A percentile compares a stretch with the other conserved stretches of the same genome.
These are phyloP conservation scores for Mrakia blollopis DNA, from an alignment of 768 basidiomycete species.

Conservation along the genomic window DNA sequence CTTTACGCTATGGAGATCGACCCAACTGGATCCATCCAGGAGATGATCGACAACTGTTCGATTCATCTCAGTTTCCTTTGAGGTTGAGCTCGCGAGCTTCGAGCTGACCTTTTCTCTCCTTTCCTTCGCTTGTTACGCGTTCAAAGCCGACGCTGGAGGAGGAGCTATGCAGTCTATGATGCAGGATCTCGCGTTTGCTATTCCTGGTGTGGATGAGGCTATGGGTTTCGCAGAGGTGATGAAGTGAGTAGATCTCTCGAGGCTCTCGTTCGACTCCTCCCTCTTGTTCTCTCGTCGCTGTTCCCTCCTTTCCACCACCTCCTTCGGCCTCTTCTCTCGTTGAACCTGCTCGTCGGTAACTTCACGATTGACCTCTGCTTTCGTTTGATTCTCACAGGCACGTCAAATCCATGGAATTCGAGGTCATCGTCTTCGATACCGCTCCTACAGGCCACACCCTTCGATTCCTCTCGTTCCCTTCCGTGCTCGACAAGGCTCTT, in stretches of 20 bases:
- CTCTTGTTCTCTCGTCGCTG: constrained; percentile 23
- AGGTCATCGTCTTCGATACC: constrained; percentile 99
- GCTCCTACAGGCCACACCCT: constrained; percentile 98
- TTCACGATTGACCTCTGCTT: too few species aligned
- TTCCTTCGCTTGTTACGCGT: constrained; percentile 50
- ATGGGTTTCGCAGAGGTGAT: constrained; percentile 99
- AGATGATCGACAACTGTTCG: constrained; percentile 95
- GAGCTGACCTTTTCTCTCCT: constrained; percentile 9
- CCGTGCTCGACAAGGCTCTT: constrained; percentile 92
- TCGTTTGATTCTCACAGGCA: constrained; percentile 64
- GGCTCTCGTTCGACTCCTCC: constrained; percentile 11
- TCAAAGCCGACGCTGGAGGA: constrained; percentile 37
- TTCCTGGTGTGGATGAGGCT: constrained; percentile 98
- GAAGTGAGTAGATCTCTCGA: constrained; percentile 60
- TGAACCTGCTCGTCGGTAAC: too few species aligned
- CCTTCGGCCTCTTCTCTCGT: too few species aligned
- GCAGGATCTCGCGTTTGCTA: constrained; percentile 98
- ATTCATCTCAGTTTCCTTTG: neutral
- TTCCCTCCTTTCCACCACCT: neutral
- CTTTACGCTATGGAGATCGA: constrained; percentile 99
- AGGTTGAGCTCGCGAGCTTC: constrained; percentile 10
- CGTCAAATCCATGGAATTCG: constrained; percentile 99
- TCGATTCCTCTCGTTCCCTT: constrained; percentile 97
- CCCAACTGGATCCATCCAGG: constrained; percentile 93
- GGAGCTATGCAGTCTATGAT: constrained; percentile 97